phyloP scores from a whole-genome alignment of 2,329 filamentous ascomycete species.

The Alternaria arbusti region DNA sequence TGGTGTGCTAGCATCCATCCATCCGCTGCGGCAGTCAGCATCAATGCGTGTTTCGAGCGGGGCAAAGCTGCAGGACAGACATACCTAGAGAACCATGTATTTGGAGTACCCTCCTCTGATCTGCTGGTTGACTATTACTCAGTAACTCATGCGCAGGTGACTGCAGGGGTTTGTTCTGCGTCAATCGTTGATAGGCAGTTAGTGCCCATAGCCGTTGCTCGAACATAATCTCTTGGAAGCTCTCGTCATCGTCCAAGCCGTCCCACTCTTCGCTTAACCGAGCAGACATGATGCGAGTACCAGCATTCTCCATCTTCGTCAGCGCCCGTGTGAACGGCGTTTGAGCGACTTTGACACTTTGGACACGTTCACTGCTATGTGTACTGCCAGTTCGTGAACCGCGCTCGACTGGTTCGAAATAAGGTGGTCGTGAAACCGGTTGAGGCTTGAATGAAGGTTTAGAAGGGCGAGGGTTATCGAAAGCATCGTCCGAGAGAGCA shows the following conservation, averaged over 20 bases:
- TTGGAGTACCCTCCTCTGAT: slow-evolving; percentile 32
- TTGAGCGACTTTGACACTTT: slow-evolving; percentile 20
- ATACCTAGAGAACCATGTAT: slow-evolving; percentile 34
- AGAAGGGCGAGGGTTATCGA: slow-evolving; percentile 16
- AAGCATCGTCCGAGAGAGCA: slow-evolving; percentile 21
- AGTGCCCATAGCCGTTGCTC: slow-evolving; percentile 38
- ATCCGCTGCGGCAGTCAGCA: slow-evolving; percentile 24
- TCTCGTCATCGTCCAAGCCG: slow-evolving; percentile 34
- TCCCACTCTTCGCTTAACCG: slow-evolving; percentile 38
- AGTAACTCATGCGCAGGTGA: slow-evolving; percentile 34
- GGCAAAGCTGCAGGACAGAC: neutral
- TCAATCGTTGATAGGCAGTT: slow-evolving; percentile 34
- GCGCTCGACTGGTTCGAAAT: slow-evolving; percentile 27
- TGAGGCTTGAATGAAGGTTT: slow-evolving; percentile 3
- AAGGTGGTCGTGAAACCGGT: neutral
- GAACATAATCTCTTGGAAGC: slow-evolving; percentile 33
- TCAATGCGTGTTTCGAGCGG: neutral
- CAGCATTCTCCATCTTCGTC: slow-evolving; percentile 34
- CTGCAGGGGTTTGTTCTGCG: slow-evolving; percentile 35
- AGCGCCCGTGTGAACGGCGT: slow-evolving; percentile 31
- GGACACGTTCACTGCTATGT: slow-evolving; percentile 18
- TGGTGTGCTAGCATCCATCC: slow-evolving; percentile 35
- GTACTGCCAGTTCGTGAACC: slow-evolving; percentile 30
- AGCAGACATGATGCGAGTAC: slow-evolving; percentile 32
- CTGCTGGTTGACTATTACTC: slow-evolving; percentile 23